phyloP scores from a whole-genome alignment of 1,139 yeast genomes.

The Eremothecium gossypii region DNA sequence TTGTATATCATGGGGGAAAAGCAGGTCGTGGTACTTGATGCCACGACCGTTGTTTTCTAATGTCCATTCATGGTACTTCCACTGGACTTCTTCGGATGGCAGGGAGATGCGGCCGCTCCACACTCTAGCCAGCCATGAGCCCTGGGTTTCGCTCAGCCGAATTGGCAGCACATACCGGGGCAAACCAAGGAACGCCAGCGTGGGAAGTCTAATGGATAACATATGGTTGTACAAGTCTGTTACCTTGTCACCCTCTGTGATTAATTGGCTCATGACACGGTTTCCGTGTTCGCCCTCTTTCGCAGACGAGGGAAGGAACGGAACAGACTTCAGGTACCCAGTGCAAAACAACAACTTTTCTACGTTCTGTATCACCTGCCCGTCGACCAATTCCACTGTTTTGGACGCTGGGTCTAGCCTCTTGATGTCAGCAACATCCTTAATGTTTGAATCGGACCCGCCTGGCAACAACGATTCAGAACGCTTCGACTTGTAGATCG shows the following conservation, averaged over 20 bases:
- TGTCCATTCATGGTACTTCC: conserved; percentile 33
- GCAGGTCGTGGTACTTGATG: conserved; percentile 37
- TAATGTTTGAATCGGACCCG: conserved; percentile 34
- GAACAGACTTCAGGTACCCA: conserved; percentile 45
- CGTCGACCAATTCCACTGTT: conserved; percentile 33
- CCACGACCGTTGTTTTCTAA: conserved; percentile 34
- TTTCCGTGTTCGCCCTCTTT: conserved; percentile 21
- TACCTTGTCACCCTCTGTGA: conserved; percentile 41
- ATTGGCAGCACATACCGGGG: conserved; percentile 49
- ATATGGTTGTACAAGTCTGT: conserved; percentile 43
- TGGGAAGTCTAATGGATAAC: conserved; percentile 43
- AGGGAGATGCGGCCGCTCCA: conserved; percentile 41
- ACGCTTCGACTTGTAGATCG: conserved; percentile 38
- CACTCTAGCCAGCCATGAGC: conserved; percentile 44
- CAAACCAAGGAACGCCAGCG: conserved; percentile 43
- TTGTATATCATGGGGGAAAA: conserved; percentile 41
- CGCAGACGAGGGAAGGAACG: conserved; percentile 30
- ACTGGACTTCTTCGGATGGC: conserved; percentile 38
- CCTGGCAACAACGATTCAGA: conserved; percentile 36
- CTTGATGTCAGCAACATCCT: conserved; percentile 36
- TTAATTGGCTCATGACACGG: conserved; percentile 15
- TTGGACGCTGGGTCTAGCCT: conserved; percentile 30
- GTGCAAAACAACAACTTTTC: conserved; percentile 50
- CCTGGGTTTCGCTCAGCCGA: conserved; percentile 47
- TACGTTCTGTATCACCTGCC: conserved; percentile 33